Percentiles rank a stretch among this genome's conserved stretches.
Evolutionary conservation across 2,329 filamentous ascomycete genomes (phyloP).

Genomic region (Colletotrichum eremochloae): DNA sequence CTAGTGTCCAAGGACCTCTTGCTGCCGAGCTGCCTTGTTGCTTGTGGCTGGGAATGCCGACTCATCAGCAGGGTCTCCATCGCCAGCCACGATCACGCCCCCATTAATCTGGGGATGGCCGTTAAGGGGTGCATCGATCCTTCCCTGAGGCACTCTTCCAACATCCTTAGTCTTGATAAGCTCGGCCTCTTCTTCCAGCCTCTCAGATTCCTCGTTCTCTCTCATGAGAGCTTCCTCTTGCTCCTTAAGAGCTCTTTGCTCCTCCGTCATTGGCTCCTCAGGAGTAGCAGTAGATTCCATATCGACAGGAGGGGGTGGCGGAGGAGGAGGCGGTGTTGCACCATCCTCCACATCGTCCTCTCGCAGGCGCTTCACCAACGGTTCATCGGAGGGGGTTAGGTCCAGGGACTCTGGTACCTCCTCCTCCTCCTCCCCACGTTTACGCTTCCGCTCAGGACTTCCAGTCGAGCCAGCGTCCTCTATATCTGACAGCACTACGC

Average conservation of each 20-base stretch:
- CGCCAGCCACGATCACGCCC: conserved; percentile 26
- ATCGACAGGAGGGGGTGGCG: conserved; percentile 56
- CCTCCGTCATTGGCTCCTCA: conserved; percentile 55
- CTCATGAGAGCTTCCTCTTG: conserved; percentile 65
- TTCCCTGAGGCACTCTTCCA: not conserved
- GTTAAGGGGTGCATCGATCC: conserved; percentile 1
- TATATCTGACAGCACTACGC: conserved; percentile 57
- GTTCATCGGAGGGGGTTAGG: conserved; percentile 67
- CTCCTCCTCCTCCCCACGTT: conserved; percentile 63
- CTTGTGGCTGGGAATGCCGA: conserved; percentile 18
- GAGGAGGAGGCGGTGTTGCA: conserved; percentile 62
- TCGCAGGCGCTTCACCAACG: conserved; percentile 66
- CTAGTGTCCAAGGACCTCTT: conserved; percentile 44
- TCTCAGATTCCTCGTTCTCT: conserved; percentile 68
- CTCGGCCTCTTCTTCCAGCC: conserved; percentile 56
- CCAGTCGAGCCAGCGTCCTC: conserved; percentile 60
- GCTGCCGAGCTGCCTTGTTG: conserved; percentile 28
- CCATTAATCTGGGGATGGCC: conserved; percentile 27
- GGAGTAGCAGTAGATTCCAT: conserved; percentile 49
- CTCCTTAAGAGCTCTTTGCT: conserved; percentile 60
- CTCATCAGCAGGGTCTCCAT: conserved; percentile 6
- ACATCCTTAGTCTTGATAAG: conserved; percentile 24
- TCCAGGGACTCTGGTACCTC: conserved; percentile 58
- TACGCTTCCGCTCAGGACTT: conserved; percentile 73
- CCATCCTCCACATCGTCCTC: conserved; percentile 57